Evolutionary conservation across 2,329 filamentous ascomycete genomes (phyloP).

Genomic region (Sporothrix globosa): DNA sequence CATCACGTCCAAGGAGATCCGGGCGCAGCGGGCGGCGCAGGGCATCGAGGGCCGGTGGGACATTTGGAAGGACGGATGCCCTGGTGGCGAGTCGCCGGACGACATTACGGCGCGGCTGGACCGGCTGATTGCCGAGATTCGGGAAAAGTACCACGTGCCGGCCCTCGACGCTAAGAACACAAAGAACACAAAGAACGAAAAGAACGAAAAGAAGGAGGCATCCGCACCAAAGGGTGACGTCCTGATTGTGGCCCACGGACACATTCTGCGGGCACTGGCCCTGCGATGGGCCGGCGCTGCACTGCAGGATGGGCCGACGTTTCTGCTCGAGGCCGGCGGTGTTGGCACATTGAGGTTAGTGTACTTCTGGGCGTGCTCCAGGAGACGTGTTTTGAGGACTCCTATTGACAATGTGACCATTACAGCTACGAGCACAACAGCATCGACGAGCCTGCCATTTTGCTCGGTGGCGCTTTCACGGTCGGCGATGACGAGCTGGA

Average conservation of each 20-base stretch:
- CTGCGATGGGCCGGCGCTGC: conserved; percentile 80
- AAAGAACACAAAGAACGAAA: too few relatives aligned
- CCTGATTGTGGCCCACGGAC: conserved; percentile 83
- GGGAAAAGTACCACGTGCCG: conserved; percentile 62
- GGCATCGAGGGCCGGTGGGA: conserved; percentile 69
- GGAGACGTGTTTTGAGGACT: background rate
- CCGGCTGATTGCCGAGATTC: conserved; percentile 73
- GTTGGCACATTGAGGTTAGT: conserved; percentile 74
- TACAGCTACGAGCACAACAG: conserved; percentile 76
- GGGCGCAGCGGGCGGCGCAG: conserved; percentile 57
- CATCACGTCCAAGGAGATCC: conserved; percentile 71
- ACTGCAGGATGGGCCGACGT: conserved; percentile 72
- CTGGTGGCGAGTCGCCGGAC: conserved; percentile 77
- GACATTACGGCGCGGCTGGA: conserved; percentile 76
- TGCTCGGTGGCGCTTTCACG: conserved; percentile 73
- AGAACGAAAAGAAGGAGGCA: conserved; percentile 36
- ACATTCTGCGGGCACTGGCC: conserved; percentile 85
- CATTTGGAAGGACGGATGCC: conserved; percentile 88
- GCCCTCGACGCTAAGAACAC: conserved; percentile 49
- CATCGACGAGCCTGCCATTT: conserved; percentile 76
- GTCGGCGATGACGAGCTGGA: conserved; percentile 46
- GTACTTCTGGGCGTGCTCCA: background rate
- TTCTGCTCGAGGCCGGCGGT: conserved; percentile 87
- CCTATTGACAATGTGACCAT: background rate
- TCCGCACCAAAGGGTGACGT: conserved; percentile 59